Conservation (phyloP, 805 yeast genomes). For the Candida xiaguanensis region DNA sequence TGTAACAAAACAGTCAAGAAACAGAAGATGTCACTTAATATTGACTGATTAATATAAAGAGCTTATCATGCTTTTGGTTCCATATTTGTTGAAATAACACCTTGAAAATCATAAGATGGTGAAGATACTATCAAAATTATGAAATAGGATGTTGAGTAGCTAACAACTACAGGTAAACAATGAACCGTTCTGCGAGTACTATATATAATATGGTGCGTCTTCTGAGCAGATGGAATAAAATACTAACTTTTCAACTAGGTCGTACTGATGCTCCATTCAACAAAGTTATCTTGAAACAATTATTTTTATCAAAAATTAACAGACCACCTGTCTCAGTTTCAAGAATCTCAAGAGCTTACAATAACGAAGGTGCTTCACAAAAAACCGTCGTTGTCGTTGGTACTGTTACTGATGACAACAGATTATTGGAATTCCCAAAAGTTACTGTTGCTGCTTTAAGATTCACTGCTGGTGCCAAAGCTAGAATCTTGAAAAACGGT, state of each 20-base stretch:
- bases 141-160: slow-evolving; percentile 8
- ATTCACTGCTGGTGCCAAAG: slow-evolving; percentile 99
- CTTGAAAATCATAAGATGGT: slow-evolving; percentile 5
- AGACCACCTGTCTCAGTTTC: slow-evolving; percentile 98
- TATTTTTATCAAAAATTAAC: slow-evolving; percentile 98
- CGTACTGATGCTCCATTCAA: slow-evolving; percentile 99
- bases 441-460: slow-evolving; percentile 98
- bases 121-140: slow-evolving; percentile 10
- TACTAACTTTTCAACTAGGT: slow-evolving; percentile 50
- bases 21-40: slow-evolving; percentile 2
- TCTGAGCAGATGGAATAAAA: slow-evolving; percentile 39
- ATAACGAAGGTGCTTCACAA: slow-evolving; percentile 77
- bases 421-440: slow-evolving; percentile 93
- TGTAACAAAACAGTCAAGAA: slow-evolving; percentile 39
- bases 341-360: slow-evolving; percentile 80
- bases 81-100: background rate
- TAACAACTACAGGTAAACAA: slow-evolving; percentile 10
- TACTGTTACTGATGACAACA: slow-evolving; percentile 97
- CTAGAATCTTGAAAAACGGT: slow-evolving; percentile 95
- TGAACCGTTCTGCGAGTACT: slow-evolving; percentile 37
- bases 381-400: slow-evolving; percentile 98
- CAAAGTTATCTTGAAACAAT: slow-evolving; percentile 91
- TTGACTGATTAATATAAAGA: background rate
- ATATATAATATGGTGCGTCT: slow-evolving; percentile 28
- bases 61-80: no score